Evolutionary conservation across 129 eudicot species (phyloP).

Genomic region (sunflower (Helianthus annuus)): HanXRQr2.0-SUNRISE NC_035435.2:94029784-94030283

Average conservation of each 20-base stretch:
- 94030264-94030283: background rate
- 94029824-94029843: background rate
- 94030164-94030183: conserved; percentile 9
- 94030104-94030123: background rate
- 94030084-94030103: background rate
- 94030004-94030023: background rate
- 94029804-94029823: background rate
- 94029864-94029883: background rate
- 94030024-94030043: background rate
- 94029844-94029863: background rate
- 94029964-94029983: background rate
- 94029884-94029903: background rate
- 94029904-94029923: conserved; percentile 3
- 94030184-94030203: conserved; percentile 1
- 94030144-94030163: background rate
- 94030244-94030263: background rate
- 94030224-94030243: background rate
- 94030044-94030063: background rate
- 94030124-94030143: background rate
- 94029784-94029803: background rate
- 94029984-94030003: background rate
- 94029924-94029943: background rate
- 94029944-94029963: background rate
- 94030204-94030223: background rate
- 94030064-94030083: background rate